A percentile compares a stretch with the other conserved stretches of the same genome.
Conservation (phyloP, 768 basidiomycete species). For the Saitozyma podzolica region DNA sequence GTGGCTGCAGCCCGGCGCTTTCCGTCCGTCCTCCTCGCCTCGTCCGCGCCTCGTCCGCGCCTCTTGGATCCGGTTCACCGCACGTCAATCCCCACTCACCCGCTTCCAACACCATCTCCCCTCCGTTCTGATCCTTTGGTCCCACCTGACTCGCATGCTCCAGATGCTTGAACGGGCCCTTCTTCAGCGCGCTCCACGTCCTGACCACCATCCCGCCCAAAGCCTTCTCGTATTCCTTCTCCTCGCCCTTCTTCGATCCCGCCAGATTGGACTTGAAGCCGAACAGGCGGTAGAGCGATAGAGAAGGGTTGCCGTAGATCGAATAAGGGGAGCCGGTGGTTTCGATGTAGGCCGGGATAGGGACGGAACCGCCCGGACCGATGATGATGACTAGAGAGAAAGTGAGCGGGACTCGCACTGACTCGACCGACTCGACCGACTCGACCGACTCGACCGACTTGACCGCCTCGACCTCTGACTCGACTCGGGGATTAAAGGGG, state of each 20-base stretch:
- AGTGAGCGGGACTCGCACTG: neutral
- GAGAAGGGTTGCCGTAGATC: slow-evolving; percentile 32
- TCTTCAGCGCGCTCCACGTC: slow-evolving; percentile 95
- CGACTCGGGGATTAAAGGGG: too few relatives aligned
- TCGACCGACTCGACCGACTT: neutral
- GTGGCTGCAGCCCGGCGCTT: too few relatives aligned
- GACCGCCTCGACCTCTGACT: too few relatives aligned
- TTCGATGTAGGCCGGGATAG: slow-evolving; percentile 25
- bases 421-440: neutral
- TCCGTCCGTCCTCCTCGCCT: too few relatives aligned
- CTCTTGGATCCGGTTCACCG: neutral
- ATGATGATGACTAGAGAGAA: slow-evolving; percentile 26
- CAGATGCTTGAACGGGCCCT: slow-evolving; percentile 63
- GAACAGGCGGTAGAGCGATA: slow-evolving; percentile 29
- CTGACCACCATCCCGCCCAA: slow-evolving; percentile 53
- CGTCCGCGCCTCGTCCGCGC: too few relatives aligned
- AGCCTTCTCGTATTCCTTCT: slow-evolving; percentile 20
- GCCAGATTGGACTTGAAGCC: slow-evolving; percentile 18
- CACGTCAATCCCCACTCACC: slow-evolving; percentile 23
- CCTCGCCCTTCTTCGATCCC: slow-evolving; percentile 7
- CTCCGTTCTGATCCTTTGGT: slow-evolving; percentile 40
- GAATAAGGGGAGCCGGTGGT: slow-evolving; percentile 23
- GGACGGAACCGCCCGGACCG: slow-evolving; percentile 22
- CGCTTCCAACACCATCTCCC: slow-evolving; percentile 34
- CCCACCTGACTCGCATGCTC: slow-evolving; percentile 23